Conservation (phyloP, 371 early-diverging fungal species). For the Mucor circinelloides region DNA sequence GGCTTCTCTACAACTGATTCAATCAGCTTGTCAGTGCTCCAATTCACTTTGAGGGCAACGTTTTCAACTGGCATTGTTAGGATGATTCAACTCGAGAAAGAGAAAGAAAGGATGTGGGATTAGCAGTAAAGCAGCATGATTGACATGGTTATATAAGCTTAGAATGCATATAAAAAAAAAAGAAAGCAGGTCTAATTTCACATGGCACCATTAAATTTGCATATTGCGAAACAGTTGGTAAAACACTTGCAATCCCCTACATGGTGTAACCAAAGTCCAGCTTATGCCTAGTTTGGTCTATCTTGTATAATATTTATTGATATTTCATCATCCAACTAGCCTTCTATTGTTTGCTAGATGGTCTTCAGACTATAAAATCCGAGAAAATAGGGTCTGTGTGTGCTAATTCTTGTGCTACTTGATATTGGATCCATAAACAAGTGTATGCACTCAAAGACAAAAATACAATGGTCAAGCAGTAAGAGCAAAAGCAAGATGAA, state of each 20-base stretch:
- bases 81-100: background rate
- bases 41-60: constrained; percentile 4
- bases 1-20: background rate
- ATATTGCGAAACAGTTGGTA: constrained; percentile 2
- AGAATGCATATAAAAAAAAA: background rate
- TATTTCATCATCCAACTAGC: background rate
- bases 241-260: background rate
- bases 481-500: background rate
- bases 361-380: background rate
- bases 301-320: background rate
- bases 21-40: constrained; percentile 11
- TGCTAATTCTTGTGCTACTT: background rate
- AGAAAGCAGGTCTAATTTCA: background rate
- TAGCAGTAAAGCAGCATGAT: background rate
- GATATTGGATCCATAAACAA: background rate
- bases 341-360: background rate
- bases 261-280: background rate
- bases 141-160: background rate
- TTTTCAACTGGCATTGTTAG: constrained; percentile 22
- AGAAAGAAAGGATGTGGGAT: background rate
- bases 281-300: background rate
- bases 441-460: background rate
- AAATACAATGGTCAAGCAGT: background rate
- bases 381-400: background rate
- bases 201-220: background rate